Percentiles rank a stretch among this genome's conserved stretches.
Conservation (phyloP, 2,329 filamentous ascomycete genomes). For the Cercospora sp. region DNA sequence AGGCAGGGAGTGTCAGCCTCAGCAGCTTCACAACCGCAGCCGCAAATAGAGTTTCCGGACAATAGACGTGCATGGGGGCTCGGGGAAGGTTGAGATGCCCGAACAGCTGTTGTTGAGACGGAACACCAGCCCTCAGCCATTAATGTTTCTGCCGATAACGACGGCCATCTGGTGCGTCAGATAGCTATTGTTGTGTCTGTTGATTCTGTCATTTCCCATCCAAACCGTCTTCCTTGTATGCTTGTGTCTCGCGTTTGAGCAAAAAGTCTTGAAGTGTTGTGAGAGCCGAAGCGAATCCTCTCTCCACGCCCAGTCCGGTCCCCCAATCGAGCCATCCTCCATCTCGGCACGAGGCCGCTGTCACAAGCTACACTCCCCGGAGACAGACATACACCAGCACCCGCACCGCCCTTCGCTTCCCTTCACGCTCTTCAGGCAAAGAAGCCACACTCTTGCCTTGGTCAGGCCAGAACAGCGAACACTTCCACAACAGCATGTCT, state of each 20-base stretch:
- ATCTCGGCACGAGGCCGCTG: neutral
- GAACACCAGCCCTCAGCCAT: neutral
- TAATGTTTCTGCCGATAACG: neutral
- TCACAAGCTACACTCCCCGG: neutral
- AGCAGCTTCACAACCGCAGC: neutral
- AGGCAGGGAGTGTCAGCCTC: neutral
- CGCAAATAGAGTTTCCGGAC: neutral
- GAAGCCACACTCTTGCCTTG: slow-evolving; percentile 91
- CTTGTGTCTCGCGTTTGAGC: slow-evolving; percentile 2
- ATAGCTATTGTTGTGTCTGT: neutral
- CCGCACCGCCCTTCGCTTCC: slow-evolving; percentile 26
- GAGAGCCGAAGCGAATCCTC: neutral
- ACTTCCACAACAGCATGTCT: slow-evolving; percentile 49
- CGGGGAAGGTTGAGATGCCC: neutral
- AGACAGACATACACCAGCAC: slow-evolving; percentile 3
- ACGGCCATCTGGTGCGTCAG: neutral
- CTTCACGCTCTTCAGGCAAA: slow-evolving; percentile 56
- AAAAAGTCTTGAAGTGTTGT: neutral
- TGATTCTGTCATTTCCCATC: neutral
- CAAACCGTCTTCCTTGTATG: neutral
- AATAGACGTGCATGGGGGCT: neutral
- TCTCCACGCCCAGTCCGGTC: neutral
- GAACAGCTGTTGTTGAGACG: neutral
- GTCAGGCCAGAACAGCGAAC: slow-evolving; percentile 68
- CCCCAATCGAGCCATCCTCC: slow-evolving; percentile 5